Conservation (phyloP, 148 eudicot genomes). For the Gaultheria prostrata region DNA sequence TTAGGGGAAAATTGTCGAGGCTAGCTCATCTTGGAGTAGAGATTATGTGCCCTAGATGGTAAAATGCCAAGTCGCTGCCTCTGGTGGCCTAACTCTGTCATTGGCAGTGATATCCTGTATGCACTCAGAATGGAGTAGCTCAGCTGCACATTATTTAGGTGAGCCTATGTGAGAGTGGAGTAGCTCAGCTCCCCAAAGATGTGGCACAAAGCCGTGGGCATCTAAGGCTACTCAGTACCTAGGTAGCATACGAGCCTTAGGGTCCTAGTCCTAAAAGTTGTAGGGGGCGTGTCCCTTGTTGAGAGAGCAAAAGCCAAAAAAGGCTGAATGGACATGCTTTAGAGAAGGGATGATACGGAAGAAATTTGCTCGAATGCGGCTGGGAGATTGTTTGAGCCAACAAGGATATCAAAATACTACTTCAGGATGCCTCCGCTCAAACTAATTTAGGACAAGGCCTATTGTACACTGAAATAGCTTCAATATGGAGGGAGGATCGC, state of each 20-base stretch:
- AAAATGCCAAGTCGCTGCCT: not conserved
- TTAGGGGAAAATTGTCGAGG: not conserved
- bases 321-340: not conserved
- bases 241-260: no score
- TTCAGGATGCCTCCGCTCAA: not conserved
- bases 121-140: not conserved
- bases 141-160: not conserved
- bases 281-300: not conserved
- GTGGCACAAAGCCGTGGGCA: no score
- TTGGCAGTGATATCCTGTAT: not conserved
- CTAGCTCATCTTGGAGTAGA: not conserved
- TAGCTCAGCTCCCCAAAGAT: no score
- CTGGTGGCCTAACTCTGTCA: not conserved
- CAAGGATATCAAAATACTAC: not conserved
- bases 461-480: not conserved
- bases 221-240: no score
- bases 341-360: not conserved
- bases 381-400: not conserved
- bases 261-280: not conserved
- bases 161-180: not conserved
- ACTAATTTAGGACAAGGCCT: not conserved
- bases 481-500: not conserved
- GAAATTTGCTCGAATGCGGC: not conserved
- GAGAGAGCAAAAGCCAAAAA: not conserved
- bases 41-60: not conserved